Evolutionary conservation across 2,329 filamentous ascomycete species (phyloP), one percentile per base, ranked within the genome.

Genomic region (Apiospora marii): DNA sequence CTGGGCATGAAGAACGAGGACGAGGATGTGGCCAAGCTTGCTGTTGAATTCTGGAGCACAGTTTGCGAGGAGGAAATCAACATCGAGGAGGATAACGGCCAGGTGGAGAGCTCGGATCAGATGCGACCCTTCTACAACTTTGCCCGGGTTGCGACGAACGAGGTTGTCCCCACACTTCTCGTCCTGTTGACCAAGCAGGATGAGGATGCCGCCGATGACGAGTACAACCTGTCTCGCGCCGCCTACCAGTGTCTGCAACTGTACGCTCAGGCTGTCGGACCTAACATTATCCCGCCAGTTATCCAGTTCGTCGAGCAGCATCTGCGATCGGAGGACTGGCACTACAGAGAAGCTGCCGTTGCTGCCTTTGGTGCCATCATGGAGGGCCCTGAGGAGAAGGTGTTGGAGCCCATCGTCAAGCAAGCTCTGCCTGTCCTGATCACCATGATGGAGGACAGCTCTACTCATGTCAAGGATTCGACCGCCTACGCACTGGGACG

Each of bases 11-110:
- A 98, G 90, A 97, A 92, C 79, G 92, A 95, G 10, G 96, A 99
- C 78, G 96, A 99, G 84, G 96, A 99, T 82, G 96, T 99, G 71
- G 94, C 96, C 74, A 99, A 99, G 89, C 89, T 99, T 72, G 96
- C 96, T 49, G 95, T 99, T 77, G 96, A 99, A 83, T 99, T 99
- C 86, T 99, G 96, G 96, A 98, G 96, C 87, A 98, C 96, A n/a
- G 96, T 99, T 68, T 99, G 96, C 83, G 96, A 99, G 83, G 96
- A 99, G 85, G 96, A 99, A 84, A 96, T 98, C 78, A 93, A 93
- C 76, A 98, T 99, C 79, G 96, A 99, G 81, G 96, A 99, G 80
- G 96, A 99, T 84, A 99, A 99, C 83, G 89, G 91, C 76, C 91
- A 93, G 84, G 91, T 88, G 73, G 94, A 97, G 79, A 94, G 91